phyloP scores from a whole-genome alignment of 805 yeast species.

The Candida gorgasii region DNA sequence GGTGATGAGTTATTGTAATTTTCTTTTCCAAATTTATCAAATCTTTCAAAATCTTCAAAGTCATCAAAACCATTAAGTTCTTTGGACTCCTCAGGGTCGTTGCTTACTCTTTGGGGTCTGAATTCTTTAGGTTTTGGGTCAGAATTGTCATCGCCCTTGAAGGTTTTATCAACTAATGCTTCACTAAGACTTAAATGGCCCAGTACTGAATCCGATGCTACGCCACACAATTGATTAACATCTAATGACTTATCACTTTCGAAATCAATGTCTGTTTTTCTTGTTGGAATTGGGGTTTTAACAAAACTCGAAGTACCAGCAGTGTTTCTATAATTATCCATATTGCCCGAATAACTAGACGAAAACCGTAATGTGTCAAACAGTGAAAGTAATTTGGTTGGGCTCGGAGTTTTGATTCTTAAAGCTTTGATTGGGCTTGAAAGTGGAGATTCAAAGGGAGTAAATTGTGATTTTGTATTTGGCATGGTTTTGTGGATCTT shows the following conservation, averaged over 20 bases:
- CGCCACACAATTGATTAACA: background rate
- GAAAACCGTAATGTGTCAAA: background rate
- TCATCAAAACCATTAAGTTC: too few species aligned
- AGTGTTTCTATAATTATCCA: background rate
- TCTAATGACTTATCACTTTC: background rate
- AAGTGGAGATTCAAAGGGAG: background rate
- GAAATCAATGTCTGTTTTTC: background rate
- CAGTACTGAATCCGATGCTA: background rate
- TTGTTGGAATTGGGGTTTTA: background rate
- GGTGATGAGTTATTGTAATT: conserved; percentile 10
- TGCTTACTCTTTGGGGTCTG: too few species aligned
- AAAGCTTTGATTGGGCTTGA: background rate
- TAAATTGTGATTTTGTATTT: background rate
- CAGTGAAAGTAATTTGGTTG: conserved; percentile 1
- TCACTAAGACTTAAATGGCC: background rate
- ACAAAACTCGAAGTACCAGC: too few species aligned
- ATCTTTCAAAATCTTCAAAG: too few species aligned
- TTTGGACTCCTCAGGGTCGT: background rate
- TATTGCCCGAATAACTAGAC: background rate
- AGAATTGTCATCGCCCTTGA: too few species aligned
- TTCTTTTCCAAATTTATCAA: conserved; percentile 9
- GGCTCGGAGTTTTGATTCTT: background rate
- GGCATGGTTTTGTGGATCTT: conserved; percentile 5
- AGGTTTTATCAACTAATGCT: too few species aligned
- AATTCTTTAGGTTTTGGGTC: too few species aligned